Conservation (phyloP, 768 basidiomycete species). For the Tricholoma saponaceum region DNA sequence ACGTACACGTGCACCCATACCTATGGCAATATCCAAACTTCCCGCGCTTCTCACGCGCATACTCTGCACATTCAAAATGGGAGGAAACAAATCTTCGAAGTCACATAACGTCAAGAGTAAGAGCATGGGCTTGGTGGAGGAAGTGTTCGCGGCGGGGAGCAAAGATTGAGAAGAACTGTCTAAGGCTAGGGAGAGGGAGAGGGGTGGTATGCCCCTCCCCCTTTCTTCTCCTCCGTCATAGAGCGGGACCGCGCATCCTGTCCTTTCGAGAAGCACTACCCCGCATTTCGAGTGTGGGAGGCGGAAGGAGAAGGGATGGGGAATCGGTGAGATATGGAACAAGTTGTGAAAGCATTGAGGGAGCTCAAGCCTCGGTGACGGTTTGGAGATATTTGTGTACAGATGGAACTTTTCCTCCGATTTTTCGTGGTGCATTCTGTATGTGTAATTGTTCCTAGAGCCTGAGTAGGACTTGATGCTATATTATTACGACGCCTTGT, state of each 20-base stretch:
- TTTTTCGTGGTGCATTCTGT: not conserved
- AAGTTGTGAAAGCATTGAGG: slow-evolving; percentile 10
- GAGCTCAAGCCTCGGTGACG: not conserved
- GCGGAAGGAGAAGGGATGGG: slow-evolving; percentile 20
- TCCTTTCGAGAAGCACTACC: not conserved
- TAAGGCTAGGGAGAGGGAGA: too few species aligned
- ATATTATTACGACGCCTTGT: too few species aligned
- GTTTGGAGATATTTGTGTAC: not conserved
- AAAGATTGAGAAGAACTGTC: not conserved
- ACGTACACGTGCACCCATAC: not conserved
- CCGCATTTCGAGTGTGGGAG: not conserved
- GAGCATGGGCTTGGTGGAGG: not conserved
- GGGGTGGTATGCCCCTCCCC: not conserved
- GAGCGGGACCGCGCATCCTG: not conserved
- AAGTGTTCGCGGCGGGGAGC: not conserved
- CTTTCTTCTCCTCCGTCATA: too few species aligned
- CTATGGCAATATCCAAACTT: not conserved
- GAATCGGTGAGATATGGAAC: slow-evolving; percentile 19
- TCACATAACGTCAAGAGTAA: not conserved
- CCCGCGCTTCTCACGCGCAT: not conserved
- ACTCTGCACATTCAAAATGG: not conserved
- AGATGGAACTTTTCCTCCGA: not conserved
- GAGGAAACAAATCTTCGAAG: not conserved
- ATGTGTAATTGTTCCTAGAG: not conserved
- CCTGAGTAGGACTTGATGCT: too few species aligned